Evolutionary conservation across 306 rosid genomes (phyloP), one percentile per base, ranked within the genome.

Genomic region (Cicer arietinum): DNA sequence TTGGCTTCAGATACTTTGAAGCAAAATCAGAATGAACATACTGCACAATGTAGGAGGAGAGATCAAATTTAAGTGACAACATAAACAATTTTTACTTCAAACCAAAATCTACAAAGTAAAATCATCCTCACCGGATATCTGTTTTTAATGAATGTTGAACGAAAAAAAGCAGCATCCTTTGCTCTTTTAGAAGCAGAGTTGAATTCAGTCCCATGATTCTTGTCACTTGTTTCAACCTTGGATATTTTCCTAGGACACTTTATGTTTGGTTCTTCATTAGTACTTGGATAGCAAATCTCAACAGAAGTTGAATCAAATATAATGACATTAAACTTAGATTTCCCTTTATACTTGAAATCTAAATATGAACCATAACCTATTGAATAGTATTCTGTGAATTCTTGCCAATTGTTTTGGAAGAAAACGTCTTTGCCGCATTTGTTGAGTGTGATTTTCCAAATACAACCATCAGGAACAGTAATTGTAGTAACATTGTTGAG

Each of bases 211-310:
- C 0, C 50, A 46, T 7, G 10, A 46, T 46, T 46, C n/a, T 46
- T 30, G 37, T 30, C 50, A 46, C n/a, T 47, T 11, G 1, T 46
- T 45, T 50, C 14, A 50, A 10, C 25, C 5, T 35, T 42, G 18
- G 18, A 14, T 10, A 25, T 66, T 54, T 41, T 54, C 7, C 3
- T 65, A 8, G 37, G 13, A 11, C 6, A 10, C 0, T 11, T 11
- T 47, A 6, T 47, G 52, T 47, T 47, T 51, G 57, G 4, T 51
- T 51, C 22, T 14, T 8, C 57, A 51, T 51, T 14, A 14, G 22
- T 14, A 7, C 10, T 51, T 7, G 85, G 82, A 66, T 82, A 77
- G 25, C 8, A 40, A 66, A 82, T 77, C 65, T 81, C 82, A 16
- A 77, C 42, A 25, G 66, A 71, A 71, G 66, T 76, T 6, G 5